phyloP scores from a whole-genome alignment of 805 yeast genomes.

The Ogataea pignaliae region DNA sequence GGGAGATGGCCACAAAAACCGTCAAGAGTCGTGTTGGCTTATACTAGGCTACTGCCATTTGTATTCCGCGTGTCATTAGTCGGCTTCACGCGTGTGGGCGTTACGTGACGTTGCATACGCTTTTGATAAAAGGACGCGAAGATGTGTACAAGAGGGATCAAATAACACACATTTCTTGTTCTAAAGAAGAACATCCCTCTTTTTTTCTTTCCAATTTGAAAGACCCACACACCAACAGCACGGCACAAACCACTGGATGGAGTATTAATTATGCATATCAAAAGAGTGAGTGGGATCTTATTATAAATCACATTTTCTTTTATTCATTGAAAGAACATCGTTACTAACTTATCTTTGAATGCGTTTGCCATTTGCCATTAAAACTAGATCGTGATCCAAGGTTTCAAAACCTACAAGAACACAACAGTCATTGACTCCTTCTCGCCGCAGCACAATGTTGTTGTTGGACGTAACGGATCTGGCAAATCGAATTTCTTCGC shows the following conservation, averaged over 20 bases:
- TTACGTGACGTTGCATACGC: no score
- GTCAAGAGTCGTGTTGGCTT: no score
- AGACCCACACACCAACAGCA: neutral
- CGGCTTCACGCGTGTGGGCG: no score
- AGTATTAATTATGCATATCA: conserved; percentile 18
- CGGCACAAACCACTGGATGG: no score
- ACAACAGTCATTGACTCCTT: conserved; percentile 72
- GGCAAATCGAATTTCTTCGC: conserved; percentile 96
- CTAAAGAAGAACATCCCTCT: no score
- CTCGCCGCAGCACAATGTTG: conserved; percentile 80
- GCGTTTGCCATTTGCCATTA: conserved; percentile 1
- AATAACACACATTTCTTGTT: no score
- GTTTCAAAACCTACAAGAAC: conserved; percentile 89
- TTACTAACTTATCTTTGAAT: conserved; percentile 2
- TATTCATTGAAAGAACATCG: no score
- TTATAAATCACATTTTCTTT: neutral
- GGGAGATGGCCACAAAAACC: no score
- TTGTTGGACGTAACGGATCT: conserved; percentile 92
- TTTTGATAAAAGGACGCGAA: no score
- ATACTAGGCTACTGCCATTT: no score
- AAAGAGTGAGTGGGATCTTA: conserved; percentile 22
- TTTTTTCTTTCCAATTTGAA: neutral
- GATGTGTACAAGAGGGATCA: no score
- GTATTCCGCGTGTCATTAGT: no score
- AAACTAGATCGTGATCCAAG: conserved; percentile 66